Evolutionary conservation across 805 yeast species (phyloP).

Genomic region (Priceomyces haplophilus): DNA sequence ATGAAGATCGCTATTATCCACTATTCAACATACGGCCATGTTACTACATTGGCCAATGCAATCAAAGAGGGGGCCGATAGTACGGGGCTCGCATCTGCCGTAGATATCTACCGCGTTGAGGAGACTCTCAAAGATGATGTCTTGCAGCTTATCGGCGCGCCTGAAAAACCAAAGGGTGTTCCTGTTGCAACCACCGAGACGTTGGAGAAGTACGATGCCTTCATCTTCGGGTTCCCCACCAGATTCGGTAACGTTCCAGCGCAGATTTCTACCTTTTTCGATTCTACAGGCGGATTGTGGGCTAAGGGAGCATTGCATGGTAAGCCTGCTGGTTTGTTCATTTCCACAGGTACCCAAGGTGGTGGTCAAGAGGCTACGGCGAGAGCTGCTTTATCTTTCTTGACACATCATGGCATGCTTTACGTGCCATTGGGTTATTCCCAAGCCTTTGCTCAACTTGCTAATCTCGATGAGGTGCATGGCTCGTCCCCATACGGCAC

Average conservation of each 20-base stretch:
- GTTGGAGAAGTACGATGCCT: constrained; percentile 64
- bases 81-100: constrained; percentile 57
- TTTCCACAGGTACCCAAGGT: constrained; percentile 68
- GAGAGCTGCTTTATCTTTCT: constrained; percentile 52
- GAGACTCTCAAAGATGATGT: constrained; percentile 70
- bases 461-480: constrained; percentile 63
- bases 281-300: constrained; percentile 75
- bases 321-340: constrained; percentile 70
- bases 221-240: constrained; percentile 77
- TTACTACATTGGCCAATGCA: constrained; percentile 64
- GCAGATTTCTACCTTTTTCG: constrained; percentile 77
- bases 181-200: constrained; percentile 60
- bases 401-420: constrained; percentile 74
- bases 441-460: constrained; percentile 50
- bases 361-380: constrained; percentile 80
- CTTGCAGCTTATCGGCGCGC: constrained; percentile 64
- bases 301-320: constrained; percentile 65
- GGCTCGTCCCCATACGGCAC: constrained; percentile 91
- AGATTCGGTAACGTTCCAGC: constrained; percentile 75
- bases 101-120: constrained; percentile 72
- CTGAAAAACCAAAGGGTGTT: constrained; percentile 50
- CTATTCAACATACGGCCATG: constrained; percentile 81
- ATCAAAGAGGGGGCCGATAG: constrained; percentile 66
- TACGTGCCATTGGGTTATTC: constrained; percentile 77
- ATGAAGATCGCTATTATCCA: constrained; percentile 69